Conservation (phyloP, 202 grass and related monocot genomes). For the Panicum virgatum region DNA sequence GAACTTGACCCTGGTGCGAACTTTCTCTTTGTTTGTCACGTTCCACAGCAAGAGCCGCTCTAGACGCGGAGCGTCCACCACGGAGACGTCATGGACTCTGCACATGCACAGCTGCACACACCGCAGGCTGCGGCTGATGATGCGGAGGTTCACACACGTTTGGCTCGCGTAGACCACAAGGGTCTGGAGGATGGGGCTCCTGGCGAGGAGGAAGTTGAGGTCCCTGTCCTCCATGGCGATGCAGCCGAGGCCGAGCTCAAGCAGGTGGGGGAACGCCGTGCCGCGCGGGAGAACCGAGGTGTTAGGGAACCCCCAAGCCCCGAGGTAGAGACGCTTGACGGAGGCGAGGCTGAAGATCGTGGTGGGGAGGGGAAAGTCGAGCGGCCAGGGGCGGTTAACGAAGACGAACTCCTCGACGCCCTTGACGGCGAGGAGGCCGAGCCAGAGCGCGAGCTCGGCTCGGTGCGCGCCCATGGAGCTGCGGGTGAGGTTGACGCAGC, state of each 20-base stretch:
- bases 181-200: conserved; percentile 12
- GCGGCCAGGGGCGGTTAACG: background rate
- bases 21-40: background rate
- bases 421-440: background rate
- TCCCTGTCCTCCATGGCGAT: background rate
- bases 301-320: background rate
- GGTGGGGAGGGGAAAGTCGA: background rate
- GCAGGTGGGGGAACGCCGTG: background rate
- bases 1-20: background rate
- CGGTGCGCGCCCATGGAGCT: background rate
- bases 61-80: background rate
- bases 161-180: conserved; percentile 7
- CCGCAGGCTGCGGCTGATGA: background rate
- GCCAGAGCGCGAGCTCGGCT: background rate
- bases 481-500: conserved; percentile 1
- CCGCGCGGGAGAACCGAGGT: background rate
- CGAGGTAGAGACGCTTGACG: background rate
- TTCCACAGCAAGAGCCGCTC: conserved; percentile 26
- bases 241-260: conserved; percentile 14
- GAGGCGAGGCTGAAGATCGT: background rate
- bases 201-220: background rate
- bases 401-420: background rate
- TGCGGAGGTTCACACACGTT: background rate
- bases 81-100: background rate
- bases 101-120: conserved; percentile 1